These are phyloP conservation scores for Golubevia sp. DNA, from an alignment of 1,284 basidiomycete genomes.

Conservation along the genomic window DNA sequence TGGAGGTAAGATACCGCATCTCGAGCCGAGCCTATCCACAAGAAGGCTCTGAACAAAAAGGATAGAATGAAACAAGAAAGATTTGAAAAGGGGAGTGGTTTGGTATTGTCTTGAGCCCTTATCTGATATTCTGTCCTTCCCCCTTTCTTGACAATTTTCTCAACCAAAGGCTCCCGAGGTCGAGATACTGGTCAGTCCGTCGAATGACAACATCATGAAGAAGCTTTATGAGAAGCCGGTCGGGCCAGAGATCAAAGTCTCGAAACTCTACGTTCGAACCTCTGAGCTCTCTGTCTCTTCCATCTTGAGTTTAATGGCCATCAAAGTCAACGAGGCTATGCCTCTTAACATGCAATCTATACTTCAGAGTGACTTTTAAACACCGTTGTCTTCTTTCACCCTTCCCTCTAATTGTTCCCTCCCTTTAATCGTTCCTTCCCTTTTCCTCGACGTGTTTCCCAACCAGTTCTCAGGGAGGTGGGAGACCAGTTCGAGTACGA, in stretches of 20 bases:
- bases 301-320: not conserved
- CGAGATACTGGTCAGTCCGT: not conserved
- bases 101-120: no score
- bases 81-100: no score
- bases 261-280: not conserved
- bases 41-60: no score
- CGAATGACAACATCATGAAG: not conserved
- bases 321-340: constrained; percentile 3
- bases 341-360: constrained; percentile 12
- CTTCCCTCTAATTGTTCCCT: not conserved
- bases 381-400: not conserved
- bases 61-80: no score
- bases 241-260: not conserved
- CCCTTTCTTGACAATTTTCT: not conserved
- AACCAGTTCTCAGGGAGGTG: not conserved
- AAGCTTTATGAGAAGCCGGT: not conserved
- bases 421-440: not conserved
- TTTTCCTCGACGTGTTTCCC: not conserved
- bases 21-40: no score
- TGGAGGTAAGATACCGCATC: no score
- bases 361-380: constrained; percentile 8
- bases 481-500: not conserved
- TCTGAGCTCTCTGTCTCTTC: not conserved
- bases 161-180: not conserved
- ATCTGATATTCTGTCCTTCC: no score